phyloP scores from a whole-genome alignment of 2,329 filamentous ascomycete genomes.

The Periglandula ipomoeae region DNA sequence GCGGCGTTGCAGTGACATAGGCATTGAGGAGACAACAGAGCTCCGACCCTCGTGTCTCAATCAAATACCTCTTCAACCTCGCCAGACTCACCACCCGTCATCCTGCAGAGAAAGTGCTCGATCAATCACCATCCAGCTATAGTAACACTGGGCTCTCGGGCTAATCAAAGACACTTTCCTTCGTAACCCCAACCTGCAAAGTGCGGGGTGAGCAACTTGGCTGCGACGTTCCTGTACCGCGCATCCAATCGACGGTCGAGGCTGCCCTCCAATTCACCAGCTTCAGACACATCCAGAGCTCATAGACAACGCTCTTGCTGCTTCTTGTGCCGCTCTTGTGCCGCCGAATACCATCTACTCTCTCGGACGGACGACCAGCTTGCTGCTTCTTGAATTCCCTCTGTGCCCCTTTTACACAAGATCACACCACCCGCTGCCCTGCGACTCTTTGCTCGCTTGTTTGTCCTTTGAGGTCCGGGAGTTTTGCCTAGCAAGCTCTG shows the following conservation, averaged over 20 bases:
- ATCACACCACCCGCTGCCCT: neutral
- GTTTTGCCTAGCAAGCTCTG: neutral
- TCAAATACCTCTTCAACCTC: neutral
- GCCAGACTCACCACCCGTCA: neutral
- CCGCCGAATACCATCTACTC: neutral
- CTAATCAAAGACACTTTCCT: neutral
- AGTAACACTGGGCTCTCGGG: conserved; percentile 3
- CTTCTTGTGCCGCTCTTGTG: neutral
- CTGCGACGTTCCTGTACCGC: conserved; percentile 11
- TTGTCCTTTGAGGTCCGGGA: neutral
- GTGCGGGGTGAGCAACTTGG: conserved; percentile 16
- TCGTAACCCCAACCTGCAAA: conserved; percentile 5
- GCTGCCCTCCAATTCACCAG: conserved; percentile 19
- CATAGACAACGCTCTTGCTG: neutral
- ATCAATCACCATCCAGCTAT: conserved; percentile 8
- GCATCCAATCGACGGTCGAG: conserved; percentile 20
- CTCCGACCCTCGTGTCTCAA: neutral
- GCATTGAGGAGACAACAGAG: neutral
- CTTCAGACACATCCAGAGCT: conserved; percentile 1
- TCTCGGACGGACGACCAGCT: neutral
- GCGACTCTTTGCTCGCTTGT: neutral
- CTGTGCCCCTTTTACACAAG: neutral
- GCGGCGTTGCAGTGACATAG: neutral
- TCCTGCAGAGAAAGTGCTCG: neutral
- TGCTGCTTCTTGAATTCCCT: conserved; percentile 1